phyloP scores from a whole-genome alignment of 2,329 filamentous ascomycete genomes.

The Byssochlamys sp. region DNA sequence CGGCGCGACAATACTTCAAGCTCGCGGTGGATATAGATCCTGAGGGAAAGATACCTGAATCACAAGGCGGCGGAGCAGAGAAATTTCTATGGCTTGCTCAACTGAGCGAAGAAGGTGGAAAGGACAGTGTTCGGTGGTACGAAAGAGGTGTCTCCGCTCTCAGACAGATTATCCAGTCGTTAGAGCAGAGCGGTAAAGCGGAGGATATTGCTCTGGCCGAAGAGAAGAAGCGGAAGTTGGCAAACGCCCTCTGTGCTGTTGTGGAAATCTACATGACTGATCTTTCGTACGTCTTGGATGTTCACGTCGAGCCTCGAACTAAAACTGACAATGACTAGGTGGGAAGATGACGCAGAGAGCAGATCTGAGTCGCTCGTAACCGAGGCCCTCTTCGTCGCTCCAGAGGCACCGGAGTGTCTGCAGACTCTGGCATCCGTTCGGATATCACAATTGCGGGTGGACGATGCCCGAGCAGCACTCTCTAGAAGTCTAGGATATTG shows the following conservation, averaged over 20 bases:
- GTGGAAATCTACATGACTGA: constrained; percentile 99
- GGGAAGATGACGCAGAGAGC: constrained; percentile 80
- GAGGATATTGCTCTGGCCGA: constrained; percentile 39
- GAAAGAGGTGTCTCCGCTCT: constrained; percentile 60
- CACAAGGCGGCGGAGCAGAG: constrained; percentile 71
- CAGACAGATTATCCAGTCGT: constrained; percentile 57
- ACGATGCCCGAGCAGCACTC: constrained; percentile 73
- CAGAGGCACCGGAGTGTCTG: constrained; percentile 74
- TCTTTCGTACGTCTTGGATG: constrained; percentile 53
- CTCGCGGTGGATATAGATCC: constrained; percentile 66
- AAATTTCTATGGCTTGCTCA: constrained; percentile 95
- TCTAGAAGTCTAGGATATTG: constrained; percentile 71
- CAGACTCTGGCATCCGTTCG: constrained; percentile 90
- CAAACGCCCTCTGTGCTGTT: constrained; percentile 85
- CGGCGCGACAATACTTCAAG: constrained; percentile 62
- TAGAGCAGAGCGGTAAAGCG: constrained; percentile 44
- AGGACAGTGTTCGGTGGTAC: constrained; percentile 53
- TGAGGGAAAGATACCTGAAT: constrained; percentile 60
- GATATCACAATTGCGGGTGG: constrained; percentile 71
- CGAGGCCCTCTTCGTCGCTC: constrained; percentile 77
- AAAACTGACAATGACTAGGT: constrained; percentile 30
- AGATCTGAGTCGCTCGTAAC: constrained; percentile 82
- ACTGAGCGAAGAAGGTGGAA: constrained; percentile 58
- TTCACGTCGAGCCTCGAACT: neutral
- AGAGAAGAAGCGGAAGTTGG: constrained; percentile 71